Evolutionary conservation across 345 rosid genomes (phyloP), one percentile per base, ranked within the genome.

Genomic region (Diplotaxis tenuifolia): DNA sequence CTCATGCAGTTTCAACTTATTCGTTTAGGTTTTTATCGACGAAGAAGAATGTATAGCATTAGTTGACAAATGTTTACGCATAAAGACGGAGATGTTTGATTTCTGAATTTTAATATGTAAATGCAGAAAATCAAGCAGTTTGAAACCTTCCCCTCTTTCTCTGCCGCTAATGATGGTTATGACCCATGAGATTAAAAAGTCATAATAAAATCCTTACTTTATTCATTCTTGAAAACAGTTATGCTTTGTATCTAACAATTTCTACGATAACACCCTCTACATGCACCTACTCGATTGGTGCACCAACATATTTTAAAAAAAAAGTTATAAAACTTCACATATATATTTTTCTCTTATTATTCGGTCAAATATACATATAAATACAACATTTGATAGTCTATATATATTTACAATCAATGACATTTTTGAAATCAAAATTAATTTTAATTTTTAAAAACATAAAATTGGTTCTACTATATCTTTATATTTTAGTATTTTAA

Each of bases 1-100:
- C 75, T 60, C 83, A 78, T 68, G 75, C 81, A 53, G 59, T 81
- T 19, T 58, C 81, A 56, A 75, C 83, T 75, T 65, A 88, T 54
- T 53, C 69, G 57, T 89, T 91, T 73, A 91, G 78, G 98, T 89
- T 67, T 91, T 86, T 66, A 84, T 91, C 0, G 96, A 93, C 16
- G 95, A 25, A 25, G 28, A 88, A 67, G 96, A 88, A 62, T 83
- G 83, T 52, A 54, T 68, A 29, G 81, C 75, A 97, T 89, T 67
- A 87, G 97, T 83, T 58, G 25, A 9, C 14, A 9, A 31, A 25
- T 9, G 38, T 42, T 38, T 31, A 5, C 8, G 6, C 20, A 47
- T 1, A 18, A 20, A 45, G 28, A 50, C 4, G 21, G 6, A 11
- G 12, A 54, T 31, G 38, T 34, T 12, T 49, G 25, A 10, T 19